A percentile compares a stretch with the other conserved stretches of the same genome.
Evolutionary conservation across 2,329 filamentous ascomycete genomes (phyloP).

Genomic region (Aspergillus intermedius): DNA sequence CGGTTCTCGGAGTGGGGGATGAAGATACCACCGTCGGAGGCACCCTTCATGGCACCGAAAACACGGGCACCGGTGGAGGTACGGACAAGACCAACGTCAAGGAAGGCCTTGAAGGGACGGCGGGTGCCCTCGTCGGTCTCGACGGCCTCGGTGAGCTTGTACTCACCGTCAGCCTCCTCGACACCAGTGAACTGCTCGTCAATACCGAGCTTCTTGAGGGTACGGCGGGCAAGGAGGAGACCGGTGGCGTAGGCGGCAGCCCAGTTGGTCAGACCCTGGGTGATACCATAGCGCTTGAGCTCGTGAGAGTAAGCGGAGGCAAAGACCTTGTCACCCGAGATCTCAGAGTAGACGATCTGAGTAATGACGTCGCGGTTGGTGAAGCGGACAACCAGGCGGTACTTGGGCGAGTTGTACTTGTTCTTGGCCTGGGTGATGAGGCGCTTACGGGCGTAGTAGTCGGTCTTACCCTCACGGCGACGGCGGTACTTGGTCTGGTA

Average conservation of each 20-base stretch:
- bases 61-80: slow-evolving; percentile 98
- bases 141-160: slow-evolving; percentile 85
- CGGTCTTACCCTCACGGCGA: slow-evolving; percentile 92
- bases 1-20: slow-evolving; percentile 98
- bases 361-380: slow-evolving; percentile 99
- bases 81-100: slow-evolving; percentile 94
- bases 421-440: slow-evolving; percentile 99
- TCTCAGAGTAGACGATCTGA: slow-evolving; percentile 95
- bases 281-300: slow-evolving; percentile 94
- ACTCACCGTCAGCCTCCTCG: slow-evolving; percentile 95
- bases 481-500: slow-evolving; percentile 99
- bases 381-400: slow-evolving; percentile 98
- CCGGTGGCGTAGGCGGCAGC: slow-evolving; percentile 93
- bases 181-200: slow-evolving; percentile 92
- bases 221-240: slow-evolving; percentile 92
- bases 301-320: slow-evolving; percentile 90
- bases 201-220: slow-evolving; percentile 92
- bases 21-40: slow-evolving; percentile 94
- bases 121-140: slow-evolving; percentile 81
- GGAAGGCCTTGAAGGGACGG: slow-evolving; percentile 98
- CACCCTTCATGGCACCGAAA: slow-evolving; percentile 99
- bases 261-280: slow-evolving; percentile 99
- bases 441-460: slow-evolving; percentile 99
- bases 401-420: slow-evolving; percentile 99
- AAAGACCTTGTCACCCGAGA: slow-evolving; percentile 97